Base-by-base conservation (phyloP, 179 eudicot species). In the Nepenthes alata region DNA sequence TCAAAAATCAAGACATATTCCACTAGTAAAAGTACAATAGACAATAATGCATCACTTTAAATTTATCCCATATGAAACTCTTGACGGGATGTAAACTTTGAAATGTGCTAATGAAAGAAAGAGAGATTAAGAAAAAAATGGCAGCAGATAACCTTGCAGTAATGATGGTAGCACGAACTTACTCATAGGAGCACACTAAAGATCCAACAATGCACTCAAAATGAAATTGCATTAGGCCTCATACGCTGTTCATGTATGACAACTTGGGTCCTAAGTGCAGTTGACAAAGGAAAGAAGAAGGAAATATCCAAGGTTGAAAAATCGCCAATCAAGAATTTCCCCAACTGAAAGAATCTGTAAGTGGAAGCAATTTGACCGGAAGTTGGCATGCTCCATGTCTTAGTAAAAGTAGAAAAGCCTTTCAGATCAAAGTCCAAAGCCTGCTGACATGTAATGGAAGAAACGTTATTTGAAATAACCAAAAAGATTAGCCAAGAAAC, bases 321-420 rank as follows among this genome's bases (percentile, higher is more conserved):
- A 85, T 79, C 91, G 86, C 99, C 97, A 85, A 70, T 87, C 94
- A 67, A 87, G 87, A 76, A 84, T 87, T 85, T 90, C 72, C 72
- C 73, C 84, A 80, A 85, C 76, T 59, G 93, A 78, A 72, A 82
- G 76, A 70, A 63, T 74, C 76, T 68, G 78, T 56, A 72, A 69
- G 62, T 64, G 70, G 81, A 72, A 74, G 84, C 70, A 76, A 71
- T 79, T 77, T 76, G 96, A 76, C 85, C 75, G 65, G 68, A 71
- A 73, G 88, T 62, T 78, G 68, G 75, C 77, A 81, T 81, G 82
- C 77, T 85, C 98, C 98, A 93, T 93, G 78, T 69, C 82, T 81
- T 70, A 71, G 67, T 66, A 62, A 60, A 64, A 60, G 62, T 62
- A 67, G 64, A 66, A 60, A 64, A 77, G 64, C 61, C 71, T 64